Base-by-base conservation (phyloP, 2,329 filamentous ascomycete species). In the Elsinoe ampelina region DNA sequence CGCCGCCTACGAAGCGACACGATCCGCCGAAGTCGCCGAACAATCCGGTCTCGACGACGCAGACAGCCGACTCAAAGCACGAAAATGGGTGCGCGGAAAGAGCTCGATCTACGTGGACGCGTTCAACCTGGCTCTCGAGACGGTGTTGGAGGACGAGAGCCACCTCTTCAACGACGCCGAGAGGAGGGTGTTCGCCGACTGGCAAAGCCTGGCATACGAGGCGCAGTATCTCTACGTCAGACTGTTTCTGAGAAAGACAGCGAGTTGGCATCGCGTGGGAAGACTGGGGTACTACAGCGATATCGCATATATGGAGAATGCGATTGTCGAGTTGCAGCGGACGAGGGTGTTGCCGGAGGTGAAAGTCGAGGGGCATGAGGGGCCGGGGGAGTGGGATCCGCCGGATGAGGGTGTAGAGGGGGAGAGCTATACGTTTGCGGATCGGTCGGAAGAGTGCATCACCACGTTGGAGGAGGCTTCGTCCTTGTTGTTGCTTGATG, bases 51-150 rank as follows among this genome's bases (percentile, higher is more conserved):
- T 19, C 13, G 19, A 35, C 2, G 70, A 59, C 55, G 64, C 61
- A 4, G 76, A 78, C 60, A 72, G 75, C 36, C 75, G 80, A 6
- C 66, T 86, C 12, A 77, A 77, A 58, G 73, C 82, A 54, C 75
- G 75, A 52, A 79, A 73, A 59, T 95, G 89, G 89, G 72, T 83
- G 3, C 82, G 79, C 64, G 89, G 89, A 0, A 84, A 83, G 68
- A 95, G 85, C 65, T 97, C 91, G 1, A 89, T 98, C 57, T 98
- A 98, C 65, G 89, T 96, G 15, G 93, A 98, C 72, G 93, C 93
- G 0, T 98, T 98, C 76, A 95, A 95, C 66, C 76, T 97, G 12
- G 89, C 92, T 1, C 74, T 98, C 50, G 85, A 92, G 58, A 95
- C 89, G 0, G 93, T 98, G 2, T 73, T 97, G 11, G 84, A 89